Evolutionary conservation across 2,329 filamentous ascomycete species (phyloP), one percentile per base, ranked within the genome.

Genomic region (Acrocalymma vagum): DNA sequence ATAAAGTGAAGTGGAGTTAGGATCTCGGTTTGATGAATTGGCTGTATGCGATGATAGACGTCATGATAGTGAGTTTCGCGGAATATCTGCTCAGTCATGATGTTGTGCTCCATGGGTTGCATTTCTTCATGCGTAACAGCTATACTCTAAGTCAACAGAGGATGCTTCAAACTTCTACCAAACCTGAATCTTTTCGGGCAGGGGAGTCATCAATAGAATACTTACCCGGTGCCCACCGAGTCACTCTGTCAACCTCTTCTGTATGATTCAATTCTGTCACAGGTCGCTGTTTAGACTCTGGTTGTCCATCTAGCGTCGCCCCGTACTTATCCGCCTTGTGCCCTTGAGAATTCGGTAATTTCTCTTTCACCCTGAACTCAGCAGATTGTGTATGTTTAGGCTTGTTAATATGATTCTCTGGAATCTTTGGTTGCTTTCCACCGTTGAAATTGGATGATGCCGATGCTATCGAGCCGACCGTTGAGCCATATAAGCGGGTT

Each of bases 31-130:
- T 82, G 76, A 18, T 76, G 69, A 15, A 82, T 70, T 3, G 79
- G 79, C n/a, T 78, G 73, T 17, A 79, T 67, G 17, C 75, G 74
- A 44, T 81, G 78, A 49, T 74, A 76, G 23, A 78, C 60, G 46
- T 81, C 73, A 55, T 82, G 72, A 22, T 74, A 75, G 62, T 82
- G 79, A 22, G 80, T 78, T 44, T 82, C 79, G 24, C 78, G 75
- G 6, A 72, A 75, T 34, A 81, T 75, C 15, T 56, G 51, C 51
- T 80, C 72, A 48, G 79, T 66, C 11, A 71, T 55, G 29, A 80
- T 67, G 32, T 80, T 67, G 43, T 78, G 77, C 9, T 69, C 55
- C 10, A 71, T 57, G 3, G 72, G 69, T 11, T 68, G 66, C 25
- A 81, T 61, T 0, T 70, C 66, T 49, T 82, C 77, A 43, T 81